Evolutionary conservation across 805 yeast genomes (phyloP).

Genomic region (Ogataea nakhonphanomensis): DNA sequence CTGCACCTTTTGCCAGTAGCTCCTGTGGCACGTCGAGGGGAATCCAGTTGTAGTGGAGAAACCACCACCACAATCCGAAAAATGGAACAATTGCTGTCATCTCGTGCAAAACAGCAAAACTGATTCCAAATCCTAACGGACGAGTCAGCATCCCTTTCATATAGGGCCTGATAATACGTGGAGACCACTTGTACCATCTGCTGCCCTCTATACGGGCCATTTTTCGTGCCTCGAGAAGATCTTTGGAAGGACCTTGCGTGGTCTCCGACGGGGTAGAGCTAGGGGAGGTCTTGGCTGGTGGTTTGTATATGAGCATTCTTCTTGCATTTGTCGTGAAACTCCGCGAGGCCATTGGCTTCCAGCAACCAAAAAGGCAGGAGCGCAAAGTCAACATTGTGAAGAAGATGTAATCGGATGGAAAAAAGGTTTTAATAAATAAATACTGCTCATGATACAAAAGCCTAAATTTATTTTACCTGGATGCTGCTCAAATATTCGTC

Average conservation of each 20-base stretch:
- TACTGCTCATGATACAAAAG: not conserved
- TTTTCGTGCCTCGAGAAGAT: constrained; percentile 21
- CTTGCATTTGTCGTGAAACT: constrained; percentile 3
- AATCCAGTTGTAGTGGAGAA: constrained; percentile 40
- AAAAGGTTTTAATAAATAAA: constrained; percentile 1
- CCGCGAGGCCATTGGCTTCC: not conserved
- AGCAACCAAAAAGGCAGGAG: no score
- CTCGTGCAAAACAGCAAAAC: constrained; percentile 51
- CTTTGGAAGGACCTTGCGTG: constrained; percentile 13
- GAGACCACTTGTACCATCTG: constrained; percentile 31
- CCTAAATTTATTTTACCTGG: constrained; percentile 3
- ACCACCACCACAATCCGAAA: constrained; percentile 46
- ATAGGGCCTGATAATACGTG: constrained; percentile 31
- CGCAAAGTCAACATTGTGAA: not conserved
- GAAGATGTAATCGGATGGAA: not conserved
- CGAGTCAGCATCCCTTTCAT: constrained; percentile 29
- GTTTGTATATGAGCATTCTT: constrained; percentile 22
- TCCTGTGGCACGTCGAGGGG: constrained; percentile 50
- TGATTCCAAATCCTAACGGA: constrained; percentile 38
- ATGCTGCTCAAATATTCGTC: constrained; percentile 41
- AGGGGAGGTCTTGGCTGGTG: constrained; percentile 20
- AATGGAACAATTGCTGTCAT: constrained; percentile 52
- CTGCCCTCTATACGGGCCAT: constrained; percentile 26
- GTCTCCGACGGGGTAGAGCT: constrained; percentile 1
- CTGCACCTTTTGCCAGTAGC: constrained; percentile 45